These are phyloP conservation scores for Naganishia albida DNA, from an alignment of 1,284 basidiomycete genomes.

Conservation along the genomic window DNA sequence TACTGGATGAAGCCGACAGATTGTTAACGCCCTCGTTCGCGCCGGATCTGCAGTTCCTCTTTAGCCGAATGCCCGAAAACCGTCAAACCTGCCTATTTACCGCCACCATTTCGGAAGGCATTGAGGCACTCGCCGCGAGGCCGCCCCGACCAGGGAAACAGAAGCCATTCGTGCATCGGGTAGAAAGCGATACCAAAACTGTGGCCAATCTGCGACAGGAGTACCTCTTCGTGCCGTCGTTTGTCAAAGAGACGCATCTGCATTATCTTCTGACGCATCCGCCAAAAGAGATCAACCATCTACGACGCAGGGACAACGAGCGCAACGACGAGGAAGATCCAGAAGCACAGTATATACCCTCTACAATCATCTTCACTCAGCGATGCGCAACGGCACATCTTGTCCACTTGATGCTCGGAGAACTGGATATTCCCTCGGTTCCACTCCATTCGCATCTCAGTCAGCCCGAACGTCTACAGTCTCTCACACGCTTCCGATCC, in stretches of 20 bases:
- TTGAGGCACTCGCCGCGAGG: conserved; percentile 75
- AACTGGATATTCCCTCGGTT: conserved; percentile 77
- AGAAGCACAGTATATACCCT: conserved; percentile 64
- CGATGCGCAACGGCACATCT: conserved; percentile 87
- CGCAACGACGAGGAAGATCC: conserved; percentile 48
- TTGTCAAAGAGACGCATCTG: conserved; percentile 90
- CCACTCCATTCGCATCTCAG: conserved; percentile 91
- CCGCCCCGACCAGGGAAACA: conserved; percentile 78
- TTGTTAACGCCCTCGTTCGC: conserved; percentile 88
- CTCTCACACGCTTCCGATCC: conserved; percentile 83
- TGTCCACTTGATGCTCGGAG: conserved; percentile 75
- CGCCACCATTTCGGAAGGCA: conserved; percentile 85
- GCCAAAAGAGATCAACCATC: conserved; percentile 69
- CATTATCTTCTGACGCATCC: conserved; percentile 87
- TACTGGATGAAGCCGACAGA: conserved; percentile 95
- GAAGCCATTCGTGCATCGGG: conserved; percentile 83
- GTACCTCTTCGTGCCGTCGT: conserved; percentile 91
- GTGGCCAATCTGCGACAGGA: conserved; percentile 80
- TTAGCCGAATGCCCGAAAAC: conserved; percentile 74
- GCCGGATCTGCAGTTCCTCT: conserved; percentile 77
- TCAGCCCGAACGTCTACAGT: conserved; percentile 77
- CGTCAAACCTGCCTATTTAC: conserved; percentile 97
- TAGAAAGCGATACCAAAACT: conserved; percentile 75
- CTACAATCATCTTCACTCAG: conserved; percentile 94
- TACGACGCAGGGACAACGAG: conserved; percentile 53